Evolutionary conservation across 371 early-diverging fungal genomes (phyloP).

Genomic region (Amoeboradix gromovi): DNA sequence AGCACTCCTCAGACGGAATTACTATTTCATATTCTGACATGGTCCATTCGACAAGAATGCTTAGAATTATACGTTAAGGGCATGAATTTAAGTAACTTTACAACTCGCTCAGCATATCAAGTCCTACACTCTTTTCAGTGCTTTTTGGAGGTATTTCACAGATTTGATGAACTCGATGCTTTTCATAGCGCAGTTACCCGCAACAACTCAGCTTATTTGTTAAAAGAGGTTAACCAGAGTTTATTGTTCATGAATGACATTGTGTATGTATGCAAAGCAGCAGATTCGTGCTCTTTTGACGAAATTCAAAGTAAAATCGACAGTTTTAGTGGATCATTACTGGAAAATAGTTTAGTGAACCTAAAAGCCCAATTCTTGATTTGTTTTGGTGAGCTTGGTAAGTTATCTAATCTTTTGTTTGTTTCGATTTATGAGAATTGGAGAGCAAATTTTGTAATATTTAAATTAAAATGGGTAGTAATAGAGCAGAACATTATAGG

Average conservation of each 20-base stretch:
- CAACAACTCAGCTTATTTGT: background rate
- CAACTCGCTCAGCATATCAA: no score
- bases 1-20: background rate
- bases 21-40: background rate
- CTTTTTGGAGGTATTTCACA: background rate
- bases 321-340: background rate
- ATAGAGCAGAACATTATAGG: background rate
- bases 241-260: background rate
- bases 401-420: background rate
- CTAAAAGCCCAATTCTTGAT: background rate
- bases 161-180: background rate
- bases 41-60: background rate
- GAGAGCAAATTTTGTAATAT: background rate
- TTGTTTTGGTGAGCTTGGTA: no score
- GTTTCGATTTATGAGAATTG: background rate
- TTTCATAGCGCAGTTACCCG: background rate
- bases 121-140: background rate
- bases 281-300: background rate
- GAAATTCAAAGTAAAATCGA: background rate
- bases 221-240: background rate
- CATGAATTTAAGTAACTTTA: no score
- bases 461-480: background rate
- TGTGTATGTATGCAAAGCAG: background rate
- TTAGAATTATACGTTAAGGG: no score
- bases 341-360: background rate